A percentile compares a stretch with the other conserved stretches of the same genome.
phyloP scores from a whole-genome alignment of 805 yeast genomes.

The Komagataella ulmi region DNA sequence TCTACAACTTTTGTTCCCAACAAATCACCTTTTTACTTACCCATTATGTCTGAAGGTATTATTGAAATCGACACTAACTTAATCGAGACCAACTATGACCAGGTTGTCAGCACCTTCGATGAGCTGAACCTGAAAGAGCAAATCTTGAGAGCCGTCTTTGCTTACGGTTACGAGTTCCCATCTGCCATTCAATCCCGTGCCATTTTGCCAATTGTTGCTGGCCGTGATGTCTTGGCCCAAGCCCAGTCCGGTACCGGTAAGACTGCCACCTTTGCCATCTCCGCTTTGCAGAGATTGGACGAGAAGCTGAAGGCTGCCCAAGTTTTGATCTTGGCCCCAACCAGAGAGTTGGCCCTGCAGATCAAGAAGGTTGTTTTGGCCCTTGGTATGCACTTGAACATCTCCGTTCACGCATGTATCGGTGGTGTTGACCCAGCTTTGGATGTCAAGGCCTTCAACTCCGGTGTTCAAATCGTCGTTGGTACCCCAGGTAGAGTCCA shows the following conservation, averaged over 20 bases:
- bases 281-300: constrained; percentile 81
- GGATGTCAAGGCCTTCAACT: constrained; percentile 61
- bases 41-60: constrained; percentile 51
- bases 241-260: constrained; percentile 99
- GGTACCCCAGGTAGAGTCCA: constrained; percentile 96
- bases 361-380: constrained; percentile 80
- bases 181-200: constrained; percentile 98
- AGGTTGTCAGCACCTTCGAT: constrained; percentile 66
- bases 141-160: constrained; percentile 66
- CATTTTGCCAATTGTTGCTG: constrained; percentile 85
- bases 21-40: neutral
- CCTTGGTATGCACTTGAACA: constrained; percentile 78
- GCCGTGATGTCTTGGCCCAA: constrained; percentile 94
- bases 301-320: constrained; percentile 62
- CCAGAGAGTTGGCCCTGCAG: constrained; percentile 91
- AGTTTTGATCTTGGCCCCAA: constrained; percentile 86
- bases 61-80: constrained; percentile 70
- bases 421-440: constrained; percentile 84
- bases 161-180: constrained; percentile 91
- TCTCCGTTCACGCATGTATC: constrained; percentile 80
- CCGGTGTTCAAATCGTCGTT: constrained; percentile 81
- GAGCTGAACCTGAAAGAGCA: constrained; percentile 64
- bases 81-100: constrained; percentile 94
- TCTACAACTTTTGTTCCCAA: neutral
- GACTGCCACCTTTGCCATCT: constrained; percentile 95